These are phyloP conservation scores for Termitomyces eurrhizus DNA, from an alignment of 768 basidiomycete species.

Conservation along the genomic window DNA sequence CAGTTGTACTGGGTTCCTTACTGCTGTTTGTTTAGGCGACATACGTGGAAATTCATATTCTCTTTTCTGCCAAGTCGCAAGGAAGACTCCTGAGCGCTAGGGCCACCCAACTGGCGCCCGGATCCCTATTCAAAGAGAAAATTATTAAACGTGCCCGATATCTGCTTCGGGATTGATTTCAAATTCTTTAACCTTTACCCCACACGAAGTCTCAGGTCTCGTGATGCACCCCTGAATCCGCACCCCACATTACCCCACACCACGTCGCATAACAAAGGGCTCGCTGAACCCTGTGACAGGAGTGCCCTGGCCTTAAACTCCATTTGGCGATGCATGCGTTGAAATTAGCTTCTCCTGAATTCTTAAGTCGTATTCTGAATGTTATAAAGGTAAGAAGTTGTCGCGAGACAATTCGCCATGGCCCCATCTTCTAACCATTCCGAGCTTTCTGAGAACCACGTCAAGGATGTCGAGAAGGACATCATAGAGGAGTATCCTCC, in stretches of 20 bases:
- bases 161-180: neutral
- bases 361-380: neutral
- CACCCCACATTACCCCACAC: constrained; percentile 1
- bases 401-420: neutral
- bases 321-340: neutral
- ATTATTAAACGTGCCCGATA: neutral
- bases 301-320: neutral
- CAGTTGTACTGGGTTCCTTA: neutral
- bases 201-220: neutral
- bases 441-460: neutral
- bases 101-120: neutral
- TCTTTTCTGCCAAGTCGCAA: neutral
- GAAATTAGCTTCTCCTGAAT: neutral
- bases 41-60: neutral
- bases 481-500: neutral
- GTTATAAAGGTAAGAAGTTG: neutral
- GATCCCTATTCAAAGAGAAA: no score
- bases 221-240: neutral
- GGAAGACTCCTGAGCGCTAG: neutral
- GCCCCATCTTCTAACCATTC: neutral
- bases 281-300: neutral
- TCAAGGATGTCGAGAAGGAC: constrained; percentile 1
- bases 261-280: neutral
- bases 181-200: neutral
- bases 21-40: neutral